These are phyloP conservation scores for Kingdonia uniflora DNA, from an alignment of 164 flowering plant genomes.

Conservation along the genomic window DNA sequence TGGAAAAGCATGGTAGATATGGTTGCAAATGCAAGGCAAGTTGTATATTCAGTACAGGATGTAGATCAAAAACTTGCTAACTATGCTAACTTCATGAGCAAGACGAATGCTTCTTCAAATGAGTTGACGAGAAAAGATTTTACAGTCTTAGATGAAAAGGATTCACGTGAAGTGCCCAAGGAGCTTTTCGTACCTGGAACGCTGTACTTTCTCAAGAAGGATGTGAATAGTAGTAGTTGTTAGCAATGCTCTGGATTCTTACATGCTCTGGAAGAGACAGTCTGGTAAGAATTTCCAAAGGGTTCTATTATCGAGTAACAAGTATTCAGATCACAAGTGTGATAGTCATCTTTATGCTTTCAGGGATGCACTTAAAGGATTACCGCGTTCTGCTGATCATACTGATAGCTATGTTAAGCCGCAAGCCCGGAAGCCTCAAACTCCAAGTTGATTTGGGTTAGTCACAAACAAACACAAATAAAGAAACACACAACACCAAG, in stretches of 20 bases:
- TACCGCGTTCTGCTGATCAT: constrained; percentile 43
- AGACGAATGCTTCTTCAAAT: constrained; percentile 37
- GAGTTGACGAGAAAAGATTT: too few relatives aligned
- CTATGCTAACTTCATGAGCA: constrained; percentile 56
- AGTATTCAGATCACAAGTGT: constrained; percentile 77
- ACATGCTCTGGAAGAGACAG: constrained; percentile 63
- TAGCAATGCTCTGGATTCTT: constrained; percentile 23
- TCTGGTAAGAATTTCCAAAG: constrained; percentile 65
- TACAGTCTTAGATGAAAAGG: constrained; percentile 6
- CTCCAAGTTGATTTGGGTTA: too few relatives aligned
- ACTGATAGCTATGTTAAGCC: too few relatives aligned
- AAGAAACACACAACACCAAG: too few relatives aligned
- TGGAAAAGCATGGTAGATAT: constrained; percentile 54
- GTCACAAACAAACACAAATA: too few relatives aligned
- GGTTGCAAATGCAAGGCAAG: constrained; percentile 83
- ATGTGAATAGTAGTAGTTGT: constrained; percentile 16
- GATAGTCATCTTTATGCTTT: constrained; percentile 84
- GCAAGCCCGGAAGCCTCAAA: too few relatives aligned
- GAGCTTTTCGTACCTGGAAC: constrained; percentile 48
- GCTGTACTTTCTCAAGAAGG: constrained; percentile 33
- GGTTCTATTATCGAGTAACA: constrained; percentile 60
- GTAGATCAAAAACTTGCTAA: constrained; percentile 70
- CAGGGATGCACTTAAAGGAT: constrained; percentile 78
- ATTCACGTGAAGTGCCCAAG: constrained; percentile 19
- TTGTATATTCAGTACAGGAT: constrained; percentile 81